Evolutionary conservation across 2,329 filamentous ascomycete genomes (phyloP).

Genomic region (Ophiostoma perfectum): DNA sequence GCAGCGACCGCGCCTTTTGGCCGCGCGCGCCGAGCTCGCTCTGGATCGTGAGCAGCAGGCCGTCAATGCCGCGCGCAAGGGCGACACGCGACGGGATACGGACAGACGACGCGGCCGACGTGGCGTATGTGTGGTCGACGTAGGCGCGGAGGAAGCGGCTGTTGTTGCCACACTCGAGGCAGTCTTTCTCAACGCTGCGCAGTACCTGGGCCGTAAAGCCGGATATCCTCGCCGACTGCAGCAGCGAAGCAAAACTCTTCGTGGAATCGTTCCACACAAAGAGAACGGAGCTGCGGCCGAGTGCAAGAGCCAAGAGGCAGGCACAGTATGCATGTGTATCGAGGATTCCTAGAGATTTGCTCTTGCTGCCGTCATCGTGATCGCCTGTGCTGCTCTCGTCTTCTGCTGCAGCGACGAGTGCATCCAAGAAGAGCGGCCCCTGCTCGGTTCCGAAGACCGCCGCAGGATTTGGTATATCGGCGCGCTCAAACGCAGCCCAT

Average conservation of each 20-base stretch:
- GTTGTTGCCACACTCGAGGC: constrained; percentile 44
- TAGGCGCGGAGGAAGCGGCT: constrained; percentile 34
- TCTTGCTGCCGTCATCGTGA: neutral
- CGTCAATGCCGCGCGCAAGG: constrained; percentile 46
- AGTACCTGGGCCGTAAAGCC: constrained; percentile 51
- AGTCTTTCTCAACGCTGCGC: constrained; percentile 43
- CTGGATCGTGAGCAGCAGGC: constrained; percentile 46
- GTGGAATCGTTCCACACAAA: constrained; percentile 56
- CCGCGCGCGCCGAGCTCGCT: constrained; percentile 43
- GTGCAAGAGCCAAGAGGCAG: constrained; percentile 59
- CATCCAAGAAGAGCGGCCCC: constrained; percentile 61
- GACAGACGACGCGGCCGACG: constrained; percentile 29
- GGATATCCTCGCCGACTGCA: constrained; percentile 47
- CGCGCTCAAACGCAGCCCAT: constrained; percentile 61
- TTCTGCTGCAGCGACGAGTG: constrained; percentile 42
- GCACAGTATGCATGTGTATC: constrained; percentile 46
- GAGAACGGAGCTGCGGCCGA: constrained; percentile 67
- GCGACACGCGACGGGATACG: constrained; percentile 47
- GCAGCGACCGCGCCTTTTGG: constrained; percentile 42
- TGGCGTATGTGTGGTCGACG: constrained; percentile 30
- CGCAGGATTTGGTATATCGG: constrained; percentile 34
- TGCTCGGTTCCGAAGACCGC: constrained; percentile 62
- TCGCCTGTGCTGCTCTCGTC: too few relatives aligned
- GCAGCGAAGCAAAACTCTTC: constrained; percentile 47
- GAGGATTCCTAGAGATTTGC: constrained; percentile 35